A percentile compares a stretch with the other conserved stretches of the same genome.
Evolutionary conservation across 768 basidiomycete species (phyloP).

Genomic region (Collybia sordida): DNA sequence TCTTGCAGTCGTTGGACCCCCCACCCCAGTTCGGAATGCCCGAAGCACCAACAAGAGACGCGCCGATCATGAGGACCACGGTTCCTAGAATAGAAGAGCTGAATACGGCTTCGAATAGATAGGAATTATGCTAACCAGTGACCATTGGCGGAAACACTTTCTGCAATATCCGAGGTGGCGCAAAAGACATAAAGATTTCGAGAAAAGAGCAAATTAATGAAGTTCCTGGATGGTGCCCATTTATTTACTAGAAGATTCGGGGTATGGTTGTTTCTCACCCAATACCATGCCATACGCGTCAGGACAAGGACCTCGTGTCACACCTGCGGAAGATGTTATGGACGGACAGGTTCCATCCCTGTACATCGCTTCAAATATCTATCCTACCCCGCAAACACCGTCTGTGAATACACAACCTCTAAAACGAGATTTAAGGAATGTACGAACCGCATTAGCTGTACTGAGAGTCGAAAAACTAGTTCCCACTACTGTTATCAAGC

Average conservation of each 20-base stretch:
- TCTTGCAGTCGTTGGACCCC: conserved; percentile 70
- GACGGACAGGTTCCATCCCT: conserved; percentile 75
- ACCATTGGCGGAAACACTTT: conserved; percentile 80
- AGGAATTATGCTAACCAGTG: conserved; percentile 44
- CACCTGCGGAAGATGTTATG: conserved; percentile 54
- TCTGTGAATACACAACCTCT: too few species aligned
- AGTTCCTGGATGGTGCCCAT: conserved; percentile 46
- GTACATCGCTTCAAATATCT: conserved; percentile 81
- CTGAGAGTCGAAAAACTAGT: conserved; percentile 79
- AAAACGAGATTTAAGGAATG: not conserved
- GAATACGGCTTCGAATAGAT: not conserved
- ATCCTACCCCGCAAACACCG: not conserved
- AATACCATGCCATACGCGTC: conserved; percentile 81
- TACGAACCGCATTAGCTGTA: conserved; percentile 63
- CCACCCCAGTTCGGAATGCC: conserved; percentile 85
- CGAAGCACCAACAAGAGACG: conserved; percentile 70
- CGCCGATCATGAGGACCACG: conserved; percentile 80
- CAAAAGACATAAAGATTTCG: conserved; percentile 77
- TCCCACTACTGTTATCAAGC: conserved; percentile 78
- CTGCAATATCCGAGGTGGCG: conserved; percentile 61
- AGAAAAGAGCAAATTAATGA: conserved; percentile 77
- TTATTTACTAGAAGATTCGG: too few species aligned
- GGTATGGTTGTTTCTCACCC: conserved; percentile 35
- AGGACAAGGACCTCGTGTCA: conserved; percentile 63
- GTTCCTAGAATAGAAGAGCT: conserved; percentile 43